Evolutionary conservation across 1,139 yeast species (phyloP).

Genomic region (Meyerozyma smithsonii): DNA sequence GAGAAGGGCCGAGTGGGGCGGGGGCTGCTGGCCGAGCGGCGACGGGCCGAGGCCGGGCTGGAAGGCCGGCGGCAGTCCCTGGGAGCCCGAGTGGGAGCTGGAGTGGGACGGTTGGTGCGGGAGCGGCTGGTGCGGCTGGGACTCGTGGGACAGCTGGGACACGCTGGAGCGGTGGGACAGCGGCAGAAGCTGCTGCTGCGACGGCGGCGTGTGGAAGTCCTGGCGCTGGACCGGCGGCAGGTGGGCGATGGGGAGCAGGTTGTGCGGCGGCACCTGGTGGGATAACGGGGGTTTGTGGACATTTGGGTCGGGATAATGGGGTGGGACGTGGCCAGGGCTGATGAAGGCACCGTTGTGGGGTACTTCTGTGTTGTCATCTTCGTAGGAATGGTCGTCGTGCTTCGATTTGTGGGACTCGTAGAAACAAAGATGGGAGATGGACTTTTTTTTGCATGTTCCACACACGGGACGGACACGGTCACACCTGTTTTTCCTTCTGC

Average conservation of each 20-base stretch:
- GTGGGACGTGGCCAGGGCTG: not conserved
- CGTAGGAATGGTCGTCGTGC: not conserved
- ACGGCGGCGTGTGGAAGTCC: not conserved
- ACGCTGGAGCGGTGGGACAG: not conserved
- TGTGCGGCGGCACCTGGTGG: not conserved
- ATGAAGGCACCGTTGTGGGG: too few species aligned
- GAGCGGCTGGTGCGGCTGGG: not conserved
- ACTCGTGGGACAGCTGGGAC: not conserved
- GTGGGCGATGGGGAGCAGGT: not conserved
- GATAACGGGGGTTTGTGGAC: too few species aligned
- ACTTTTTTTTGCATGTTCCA: constrained; percentile 66
- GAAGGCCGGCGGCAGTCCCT: not conserved
- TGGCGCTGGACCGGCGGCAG: not conserved
- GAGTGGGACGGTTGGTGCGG: not conserved
- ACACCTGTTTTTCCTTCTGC: constrained; percentile 47
- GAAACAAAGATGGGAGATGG: constrained; percentile 68
- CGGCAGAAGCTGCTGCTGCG: not conserved
- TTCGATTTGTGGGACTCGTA: constrained; percentile 33
- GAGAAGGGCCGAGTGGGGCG: not conserved
- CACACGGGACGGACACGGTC: constrained; percentile 68
- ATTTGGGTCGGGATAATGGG: too few species aligned
- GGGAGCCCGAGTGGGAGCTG: too few species aligned
- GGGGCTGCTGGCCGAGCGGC: too few species aligned
- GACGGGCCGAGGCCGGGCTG: too few species aligned
- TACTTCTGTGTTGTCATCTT: too few species aligned